phyloP scores from a whole-genome alignment of 768 basidiomycete species.

The Trametes maxima region DNA sequence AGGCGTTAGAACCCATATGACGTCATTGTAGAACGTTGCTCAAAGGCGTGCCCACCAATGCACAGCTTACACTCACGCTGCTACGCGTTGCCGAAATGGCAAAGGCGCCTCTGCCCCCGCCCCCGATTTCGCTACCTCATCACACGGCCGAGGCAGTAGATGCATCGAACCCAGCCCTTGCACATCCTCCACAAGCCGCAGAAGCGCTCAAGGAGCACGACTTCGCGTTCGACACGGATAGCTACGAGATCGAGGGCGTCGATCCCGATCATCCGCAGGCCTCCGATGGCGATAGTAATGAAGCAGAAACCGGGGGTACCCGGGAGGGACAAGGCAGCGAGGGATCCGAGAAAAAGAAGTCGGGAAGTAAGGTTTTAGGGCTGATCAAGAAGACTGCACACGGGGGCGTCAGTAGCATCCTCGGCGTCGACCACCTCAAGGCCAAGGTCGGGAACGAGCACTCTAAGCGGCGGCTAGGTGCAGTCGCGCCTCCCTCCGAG shows the following conservation, averaged over 20 bases:
- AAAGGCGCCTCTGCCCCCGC: conserved; percentile 43
- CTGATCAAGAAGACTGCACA: conserved; percentile 35
- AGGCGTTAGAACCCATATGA: background rate
- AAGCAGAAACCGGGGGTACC: conserved; percentile 40
- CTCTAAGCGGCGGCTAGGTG: conserved; percentile 36
- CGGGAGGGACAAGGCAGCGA: conserved; percentile 28
- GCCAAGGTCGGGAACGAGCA: conserved; percentile 34
- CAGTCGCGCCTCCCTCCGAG: conserved; percentile 26
- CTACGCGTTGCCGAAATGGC: conserved; percentile 43
- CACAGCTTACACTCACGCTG: conserved; percentile 45
- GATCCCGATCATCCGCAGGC: conserved; percentile 40
- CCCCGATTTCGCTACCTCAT: conserved; percentile 27
- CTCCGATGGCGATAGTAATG: conserved; percentile 54
- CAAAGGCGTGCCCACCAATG: conserved; percentile 45
- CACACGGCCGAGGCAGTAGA: conserved; percentile 14
- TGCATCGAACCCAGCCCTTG: conserved; percentile 1
- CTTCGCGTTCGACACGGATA: conserved; percentile 27
- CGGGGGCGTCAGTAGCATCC: conserved; percentile 31
- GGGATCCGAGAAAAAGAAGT: conserved; percentile 15
- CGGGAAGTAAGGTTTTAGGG: conserved; percentile 25
- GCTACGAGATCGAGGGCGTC: conserved; percentile 45
- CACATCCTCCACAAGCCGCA: conserved; percentile 19
- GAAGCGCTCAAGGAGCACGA: conserved; percentile 20
- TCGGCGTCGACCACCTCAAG: conserved; percentile 37
- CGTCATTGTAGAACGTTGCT: conserved; percentile 36